Evolutionary conservation across 768 basidiomycete species (phyloP), one percentile per base, ranked within the genome.

Genomic region (Psilocybe sp.): DNA sequence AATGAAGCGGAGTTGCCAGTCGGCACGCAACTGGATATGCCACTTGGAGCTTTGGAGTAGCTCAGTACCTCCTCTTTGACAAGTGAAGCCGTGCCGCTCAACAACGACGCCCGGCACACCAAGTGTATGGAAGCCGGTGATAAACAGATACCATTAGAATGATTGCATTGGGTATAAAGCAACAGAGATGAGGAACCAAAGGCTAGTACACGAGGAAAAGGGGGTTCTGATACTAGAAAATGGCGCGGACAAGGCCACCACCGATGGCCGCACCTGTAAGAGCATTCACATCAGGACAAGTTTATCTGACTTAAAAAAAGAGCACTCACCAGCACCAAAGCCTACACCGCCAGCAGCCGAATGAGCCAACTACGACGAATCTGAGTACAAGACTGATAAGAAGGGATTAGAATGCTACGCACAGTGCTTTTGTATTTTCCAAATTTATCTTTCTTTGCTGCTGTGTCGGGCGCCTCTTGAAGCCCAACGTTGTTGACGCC

Each of bases 271-370:
- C 51, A 40, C 57, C 57, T 59, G 46, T 33, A 42, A 42, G n/a
- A 49, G 32, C 14, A 35, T 43, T 13, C 37, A 15, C 10, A 13
- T 31, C 15, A 40, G 13, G 44, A 33, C 16, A 35, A 5, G n/a
- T n/a, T 15, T 4, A 15, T 7, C 34, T 19, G 20, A n/a, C n/a
- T 9, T 15, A 38, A 14, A 14, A 47, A 45, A n/a, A n/a, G n/a
- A 32, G 33, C 12, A 71, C 80, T 44, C 44, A 83, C 86, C 85
- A 50, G 85, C 86, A 58, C 88, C 88, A 55, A 88, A 88, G 0
- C 88, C 88, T 48, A 82, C 80, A 61, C 89, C 89, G 23, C 87
- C 86, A 14, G 73, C 82, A 12, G 81, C 82, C 28, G 80, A 77
- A 49, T 81, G 69, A 1, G 80, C 82, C 74, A 84, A 69, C 81